These are phyloP conservation scores for Phaffomyces thermotolerans DNA, from an alignment of 805 yeast genomes.

Conservation along the genomic window DNA sequence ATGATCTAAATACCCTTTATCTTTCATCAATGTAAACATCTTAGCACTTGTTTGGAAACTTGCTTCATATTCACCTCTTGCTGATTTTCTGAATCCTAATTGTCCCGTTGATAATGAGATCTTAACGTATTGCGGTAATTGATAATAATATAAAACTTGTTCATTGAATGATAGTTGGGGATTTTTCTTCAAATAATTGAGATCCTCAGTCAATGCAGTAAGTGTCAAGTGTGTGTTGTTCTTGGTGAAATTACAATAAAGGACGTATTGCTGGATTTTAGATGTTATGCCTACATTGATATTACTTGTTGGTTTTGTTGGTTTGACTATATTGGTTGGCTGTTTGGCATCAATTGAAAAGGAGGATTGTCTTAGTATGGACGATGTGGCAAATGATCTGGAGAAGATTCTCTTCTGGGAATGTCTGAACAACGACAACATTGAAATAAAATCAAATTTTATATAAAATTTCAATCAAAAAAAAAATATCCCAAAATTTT, in stretches of 20 bases:
- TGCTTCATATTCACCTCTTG: conserved; percentile 91
- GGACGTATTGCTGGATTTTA: conserved; percentile 51
- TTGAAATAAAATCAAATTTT: too few relatives aligned
- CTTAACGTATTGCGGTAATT: conserved; percentile 70
- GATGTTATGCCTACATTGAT: conserved; percentile 14
- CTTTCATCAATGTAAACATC: conserved; percentile 66
- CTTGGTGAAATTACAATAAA: conserved; percentile 70
- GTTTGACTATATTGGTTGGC: conserved; percentile 6
- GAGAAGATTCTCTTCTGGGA: background rate
- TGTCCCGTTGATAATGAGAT: conserved; percentile 72
- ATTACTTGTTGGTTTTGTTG: background rate
- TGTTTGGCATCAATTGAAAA: background rate
- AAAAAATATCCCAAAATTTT: too few relatives aligned
- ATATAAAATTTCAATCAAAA: too few relatives aligned
- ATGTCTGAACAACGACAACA: background rate
- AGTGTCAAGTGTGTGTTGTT: conserved; percentile 81
- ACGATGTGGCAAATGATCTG: conserved; percentile 5
- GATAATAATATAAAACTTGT: conserved; percentile 67
- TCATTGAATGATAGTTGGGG: conserved; percentile 53
- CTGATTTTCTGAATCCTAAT: conserved; percentile 83
- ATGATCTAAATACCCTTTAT: conserved; percentile 46
- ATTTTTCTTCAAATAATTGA: conserved; percentile 49
- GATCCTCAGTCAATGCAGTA: conserved; percentile 61
- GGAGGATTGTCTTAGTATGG: conserved; percentile 9
- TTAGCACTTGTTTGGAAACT: conserved; percentile 76